Base-by-base conservation (phyloP, 345 rosid genomes). In the Corymbia maculata region DNA sequence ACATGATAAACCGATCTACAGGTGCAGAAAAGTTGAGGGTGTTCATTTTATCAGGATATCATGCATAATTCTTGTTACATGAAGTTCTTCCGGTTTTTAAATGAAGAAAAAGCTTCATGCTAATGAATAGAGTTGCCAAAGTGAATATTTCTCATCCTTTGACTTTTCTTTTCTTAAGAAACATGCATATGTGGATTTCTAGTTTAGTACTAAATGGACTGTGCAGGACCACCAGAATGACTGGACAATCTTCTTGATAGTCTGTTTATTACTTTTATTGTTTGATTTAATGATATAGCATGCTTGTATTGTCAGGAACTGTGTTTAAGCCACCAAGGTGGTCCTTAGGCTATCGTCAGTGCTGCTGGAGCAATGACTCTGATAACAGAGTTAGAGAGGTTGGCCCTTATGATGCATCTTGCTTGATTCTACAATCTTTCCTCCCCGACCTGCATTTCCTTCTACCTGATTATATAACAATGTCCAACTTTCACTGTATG, bases 281-380 rank as follows among this genome's bases (percentile, higher is more conserved):
- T 30, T 59, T 59, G 66, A 59, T 36, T 36, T 36, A 36, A 26
- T 11, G 26, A 11, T 28, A 59, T 59, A 26, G 66, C 66, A 26
- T 59, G 14, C 30, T 26, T 59, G 11, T 59, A 59, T 59, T 88
- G 7, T 86, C 89, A 97, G 97, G 98, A 89, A 95, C 98, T 70
- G 92, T 94, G 36, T 97, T 95, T 91, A 96, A 96, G 98, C 98
- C 98, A 85, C 97, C 99, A 52, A 96, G 94, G 92, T 97, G 99
- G 99, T 94, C 98, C 57, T 88, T 96, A 86, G 98, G 99, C 75
- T 97, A 96, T 92, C 99, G 96, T 24, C 99, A 97, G 88, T 96
- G 99, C 88, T 96, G 97, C 50, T 97, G 96, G 96, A 96, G 99
- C 94, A 96, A 97, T 91, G 93, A 92, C 92, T 95, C 97, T 89